phyloP scores from a whole-genome alignment of 108 stramenopile species.

The Pseudonitzschia pungens region DNA sequence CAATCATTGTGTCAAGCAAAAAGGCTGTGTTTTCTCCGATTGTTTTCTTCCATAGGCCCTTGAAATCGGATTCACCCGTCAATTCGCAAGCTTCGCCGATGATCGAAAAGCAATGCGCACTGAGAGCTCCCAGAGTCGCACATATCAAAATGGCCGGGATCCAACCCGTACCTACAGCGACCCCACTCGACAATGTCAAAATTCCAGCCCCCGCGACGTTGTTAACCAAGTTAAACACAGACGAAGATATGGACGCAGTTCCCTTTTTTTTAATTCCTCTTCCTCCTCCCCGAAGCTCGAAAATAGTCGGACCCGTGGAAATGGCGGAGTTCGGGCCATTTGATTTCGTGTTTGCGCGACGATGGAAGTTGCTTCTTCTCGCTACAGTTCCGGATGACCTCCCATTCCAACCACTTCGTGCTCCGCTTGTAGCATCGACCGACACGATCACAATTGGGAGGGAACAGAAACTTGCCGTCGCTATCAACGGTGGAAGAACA shows the following conservation, averaged over 20 bases:
- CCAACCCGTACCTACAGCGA: constrained; percentile 49
- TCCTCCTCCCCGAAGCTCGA: constrained; percentile 1
- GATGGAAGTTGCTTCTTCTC: not conserved
- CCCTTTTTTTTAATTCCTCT: not conserved
- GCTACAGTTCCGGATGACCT: not conserved
- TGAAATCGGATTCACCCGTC: constrained; percentile 50
- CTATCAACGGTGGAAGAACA: not conserved
- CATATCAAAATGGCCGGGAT: constrained; percentile 45
- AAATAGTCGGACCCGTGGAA: not conserved
- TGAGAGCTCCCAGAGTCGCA: constrained; percentile 31
- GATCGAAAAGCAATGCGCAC: constrained; percentile 42
- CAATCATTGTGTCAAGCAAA: constrained; percentile 47
- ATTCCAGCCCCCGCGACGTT: constrained; percentile 69
- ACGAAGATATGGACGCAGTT: constrained; percentile 14
- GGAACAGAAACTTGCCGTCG: not conserved
- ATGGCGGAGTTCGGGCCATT: not conserved
- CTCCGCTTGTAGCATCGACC: not conserved
- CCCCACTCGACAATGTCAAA: constrained; percentile 48
- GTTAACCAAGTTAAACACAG: constrained; percentile 68
- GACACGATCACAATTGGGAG: not conserved
- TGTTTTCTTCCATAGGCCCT: constrained; percentile 47
- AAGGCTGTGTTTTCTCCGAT: constrained; percentile 40
- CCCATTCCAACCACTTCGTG: not conserved
- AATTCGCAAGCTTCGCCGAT: constrained; percentile 54
- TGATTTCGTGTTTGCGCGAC: not conserved